Percentiles rank a stretch among this genome's conserved stretches.
Conservation (phyloP, 2,329 filamentous ascomycete species). For the Exophiala lecanii-corni region DNA sequence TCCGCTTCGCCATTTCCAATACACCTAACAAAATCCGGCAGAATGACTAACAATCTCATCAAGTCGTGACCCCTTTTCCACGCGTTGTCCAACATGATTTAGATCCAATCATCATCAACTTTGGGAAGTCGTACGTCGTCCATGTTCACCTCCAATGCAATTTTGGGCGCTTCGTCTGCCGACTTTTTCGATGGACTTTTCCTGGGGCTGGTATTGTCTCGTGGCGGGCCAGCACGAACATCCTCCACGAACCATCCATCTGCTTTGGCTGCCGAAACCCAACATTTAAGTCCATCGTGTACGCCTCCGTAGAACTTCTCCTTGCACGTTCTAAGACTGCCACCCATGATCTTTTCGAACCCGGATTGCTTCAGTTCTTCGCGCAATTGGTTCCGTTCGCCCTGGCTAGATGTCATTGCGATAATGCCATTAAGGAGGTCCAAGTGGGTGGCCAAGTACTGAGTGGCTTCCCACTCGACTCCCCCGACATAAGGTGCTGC, state of each 20-base stretch:
- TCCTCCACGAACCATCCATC: constrained; percentile 83
- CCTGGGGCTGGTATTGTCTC: constrained; percentile 35
- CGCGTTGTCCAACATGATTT: constrained; percentile 3
- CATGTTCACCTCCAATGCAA: constrained; percentile 47
- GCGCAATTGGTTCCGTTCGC: constrained; percentile 74
- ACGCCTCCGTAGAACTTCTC: constrained; percentile 95
- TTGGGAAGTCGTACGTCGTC: constrained; percentile 8
- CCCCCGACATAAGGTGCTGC: constrained; percentile 94
- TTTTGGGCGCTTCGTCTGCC: constrained; percentile 49
- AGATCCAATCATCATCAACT: constrained; percentile 24
- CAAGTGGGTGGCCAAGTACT: constrained; percentile 87
- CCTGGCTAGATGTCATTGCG: constrained; percentile 66
- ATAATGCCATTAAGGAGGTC: constrained; percentile 89
- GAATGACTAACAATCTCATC: no score
- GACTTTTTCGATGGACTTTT: constrained; percentile 50
- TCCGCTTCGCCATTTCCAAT: no score
- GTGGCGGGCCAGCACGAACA: constrained; percentile 57
- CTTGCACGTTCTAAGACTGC: constrained; percentile 83
- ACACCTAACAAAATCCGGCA: no score
- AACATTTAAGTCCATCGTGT: constrained; percentile 81
- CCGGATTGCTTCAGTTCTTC: constrained; percentile 74
- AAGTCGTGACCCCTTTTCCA: constrained; percentile 1
- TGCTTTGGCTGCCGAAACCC: constrained; percentile 80
- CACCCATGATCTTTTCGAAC: constrained; percentile 85
- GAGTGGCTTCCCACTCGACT: constrained; percentile 98